phyloP scores from a whole-genome alignment of 805 yeast species.

The Candida dendrica region DNA sequence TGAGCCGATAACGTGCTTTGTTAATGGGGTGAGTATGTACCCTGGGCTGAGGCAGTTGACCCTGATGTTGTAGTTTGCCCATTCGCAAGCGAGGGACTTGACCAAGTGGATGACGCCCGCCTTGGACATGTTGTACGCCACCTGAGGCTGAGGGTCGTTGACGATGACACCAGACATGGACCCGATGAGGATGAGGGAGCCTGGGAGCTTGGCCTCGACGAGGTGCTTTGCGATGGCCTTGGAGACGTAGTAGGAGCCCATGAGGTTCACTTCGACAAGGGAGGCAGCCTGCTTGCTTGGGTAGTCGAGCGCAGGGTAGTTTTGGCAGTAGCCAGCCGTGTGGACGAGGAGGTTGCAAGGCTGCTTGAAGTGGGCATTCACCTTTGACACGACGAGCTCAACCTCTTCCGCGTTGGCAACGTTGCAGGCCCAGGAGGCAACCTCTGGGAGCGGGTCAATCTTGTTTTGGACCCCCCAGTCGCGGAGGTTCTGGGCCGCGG shows the following conservation, averaged over 20 bases:
- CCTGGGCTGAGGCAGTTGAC: conserved; percentile 79
- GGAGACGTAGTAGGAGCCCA: conserved; percentile 71
- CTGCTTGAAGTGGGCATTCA: conserved; percentile 51
- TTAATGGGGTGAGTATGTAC: conserved; percentile 72
- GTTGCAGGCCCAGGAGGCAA: conserved; percentile 68
- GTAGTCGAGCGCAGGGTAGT: conserved; percentile 70
- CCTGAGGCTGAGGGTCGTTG: conserved; percentile 74
- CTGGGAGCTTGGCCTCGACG: conserved; percentile 44
- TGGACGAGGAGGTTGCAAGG: conserved; percentile 62
- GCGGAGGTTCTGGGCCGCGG: conserved; percentile 41
- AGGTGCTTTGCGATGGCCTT: conserved; percentile 66
- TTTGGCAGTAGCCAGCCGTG: conserved; percentile 84
- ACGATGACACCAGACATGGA: conserved; percentile 76
- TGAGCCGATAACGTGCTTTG: conserved; percentile 60
- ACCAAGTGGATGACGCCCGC: conserved; percentile 82
- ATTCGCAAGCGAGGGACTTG: conserved; percentile 69
- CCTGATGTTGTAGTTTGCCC: conserved; percentile 72
- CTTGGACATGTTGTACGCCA: conserved; percentile 78
- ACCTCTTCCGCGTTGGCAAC: conserved; percentile 60
- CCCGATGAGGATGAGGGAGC: conserved; percentile 64
- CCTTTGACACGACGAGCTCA: conserved; percentile 43
- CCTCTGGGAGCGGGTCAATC: conserved; percentile 24
- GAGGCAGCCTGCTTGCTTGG: conserved; percentile 65
- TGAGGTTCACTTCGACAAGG: conserved; percentile 60
- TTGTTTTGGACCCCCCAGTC: conserved; percentile 38